Base-by-base conservation (phyloP, 768 basidiomycete genomes). In the Collybia sordida region DNA sequence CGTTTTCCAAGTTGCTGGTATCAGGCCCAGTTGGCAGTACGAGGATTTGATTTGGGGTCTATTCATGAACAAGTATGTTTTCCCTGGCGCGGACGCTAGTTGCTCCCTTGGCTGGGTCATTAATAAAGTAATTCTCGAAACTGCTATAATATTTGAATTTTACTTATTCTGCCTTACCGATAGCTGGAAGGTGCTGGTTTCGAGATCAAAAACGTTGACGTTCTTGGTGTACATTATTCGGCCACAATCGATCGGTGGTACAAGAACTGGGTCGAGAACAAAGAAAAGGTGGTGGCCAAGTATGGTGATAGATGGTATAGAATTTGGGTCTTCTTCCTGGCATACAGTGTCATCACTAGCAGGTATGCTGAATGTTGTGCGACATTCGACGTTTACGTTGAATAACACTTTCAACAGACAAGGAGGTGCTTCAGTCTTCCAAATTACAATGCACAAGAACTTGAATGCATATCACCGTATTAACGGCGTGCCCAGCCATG, bases 1-100 rank as follows among this genome's bases (percentile, higher is more conserved):
- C 61, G 90, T 98, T 39, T 80, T 95, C 73, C 97, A 99, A 72
- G 96, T 99, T n/a, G 93, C 97, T 42, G 97, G 97, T 53, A 74
- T 98, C 58, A 86, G 96, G 28, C 94, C 94, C 4, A 67, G 77
- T n/a, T 99, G 97, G 97, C 97, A 98, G 66, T 98, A 86, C 58
- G 97, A 99, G 74, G 97, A 99, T 65, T 83, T 99, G 49, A 85
- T 93, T 58, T 99, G 97, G 90, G 94, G 93, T 57, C 78, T 95
- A 19, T 96, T 95, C 77, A 95, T 95, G 93, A 95, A 91, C 82
- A 94, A 94, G 63, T 98, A 99, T 58, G 73, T 99, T 64, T 99
- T 99, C 86, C 96, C 97, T 39, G 96, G 96, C 64, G 97, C 96
- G 3, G 97, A 99, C 61, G 97, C 97, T 0, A 92, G 88, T 2